phyloP scores from a whole-genome alignment of 805 yeast species.

The Candida morakotiae region DNA sequence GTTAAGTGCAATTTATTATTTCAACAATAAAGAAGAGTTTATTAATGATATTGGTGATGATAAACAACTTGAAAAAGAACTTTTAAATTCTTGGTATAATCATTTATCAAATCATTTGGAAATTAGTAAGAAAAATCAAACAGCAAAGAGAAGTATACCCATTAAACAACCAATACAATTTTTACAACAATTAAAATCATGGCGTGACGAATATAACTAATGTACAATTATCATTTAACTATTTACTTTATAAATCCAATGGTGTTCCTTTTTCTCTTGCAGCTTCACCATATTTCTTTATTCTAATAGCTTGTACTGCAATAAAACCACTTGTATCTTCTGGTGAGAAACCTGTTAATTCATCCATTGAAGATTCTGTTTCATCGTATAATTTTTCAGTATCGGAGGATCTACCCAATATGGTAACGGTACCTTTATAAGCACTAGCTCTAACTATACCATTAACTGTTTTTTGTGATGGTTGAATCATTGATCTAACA shows the following conservation, averaged over 20 bases:
- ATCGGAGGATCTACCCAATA: slow-evolving; percentile 91
- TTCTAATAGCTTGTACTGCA: slow-evolving; percentile 96
- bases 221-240: slow-evolving; percentile 1
- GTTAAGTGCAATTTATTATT: slow-evolving; percentile 53
- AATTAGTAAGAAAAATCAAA: slow-evolving; percentile 25
- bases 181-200: slow-evolving; percentile 5
- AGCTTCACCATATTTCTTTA: slow-evolving; percentile 95
- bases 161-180: slow-evolving; percentile 18
- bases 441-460: slow-evolving; percentile 93
- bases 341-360: slow-evolving; percentile 95
- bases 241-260: slow-evolving; percentile 37
- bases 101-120: slow-evolving; percentile 30
- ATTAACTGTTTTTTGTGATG: slow-evolving; percentile 92
- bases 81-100: slow-evolving; percentile 12
- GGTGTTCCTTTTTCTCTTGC: slow-evolving; percentile 74
- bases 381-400: slow-evolving; percentile 97
- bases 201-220: slow-evolving; percentile 6
- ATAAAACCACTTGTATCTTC: slow-evolving; percentile 97
- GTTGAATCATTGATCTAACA: slow-evolving; percentile 87
- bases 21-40: slow-evolving; percentile 21
- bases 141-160: slow-evolving; percentile 35
- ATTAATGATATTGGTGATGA: slow-evolving; percentile 11
- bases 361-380: slow-evolving; percentile 98
- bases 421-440: slow-evolving; percentile 82
- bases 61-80: slow-evolving; percentile 3